Evolutionary conservation across 2,329 filamentous ascomycete genomes (phyloP).

Genomic region (Whalleya microplaca): DNA sequence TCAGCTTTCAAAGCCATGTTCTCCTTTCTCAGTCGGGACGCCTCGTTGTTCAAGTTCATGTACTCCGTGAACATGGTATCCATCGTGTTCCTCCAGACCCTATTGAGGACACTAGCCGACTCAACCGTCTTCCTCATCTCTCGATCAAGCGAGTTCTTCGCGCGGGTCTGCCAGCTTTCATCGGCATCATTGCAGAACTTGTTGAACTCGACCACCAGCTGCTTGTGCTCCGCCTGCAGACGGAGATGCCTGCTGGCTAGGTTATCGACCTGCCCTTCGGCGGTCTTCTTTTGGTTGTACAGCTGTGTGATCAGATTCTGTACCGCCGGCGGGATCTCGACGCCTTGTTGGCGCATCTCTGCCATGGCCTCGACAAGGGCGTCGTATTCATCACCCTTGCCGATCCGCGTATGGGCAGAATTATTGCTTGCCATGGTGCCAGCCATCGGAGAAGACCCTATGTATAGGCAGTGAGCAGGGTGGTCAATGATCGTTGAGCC

Average conservation of each 20-base stretch:
- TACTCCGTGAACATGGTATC: conserved; percentile 7
- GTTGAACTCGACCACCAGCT: conserved; percentile 4
- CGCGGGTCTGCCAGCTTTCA: not conserved
- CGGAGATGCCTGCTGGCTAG: not conserved
- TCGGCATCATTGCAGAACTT: not conserved
- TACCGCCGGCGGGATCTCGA: not conserved
- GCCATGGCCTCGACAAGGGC: conserved; percentile 4
- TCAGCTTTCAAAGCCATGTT: not conserved
- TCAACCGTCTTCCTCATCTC: conserved; percentile 4
- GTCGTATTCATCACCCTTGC: not conserved
- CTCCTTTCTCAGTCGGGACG: not conserved
- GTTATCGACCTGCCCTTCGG: not conserved
- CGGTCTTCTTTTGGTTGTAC: not conserved
- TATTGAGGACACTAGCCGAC: not conserved
- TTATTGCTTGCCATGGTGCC: too few species aligned
- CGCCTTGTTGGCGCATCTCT: conserved; percentile 2
- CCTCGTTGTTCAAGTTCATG: conserved; percentile 2
- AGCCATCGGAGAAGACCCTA: too few species aligned
- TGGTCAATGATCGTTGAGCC: too few species aligned
- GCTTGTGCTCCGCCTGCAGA: conserved; percentile 1
- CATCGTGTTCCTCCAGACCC: not conserved
- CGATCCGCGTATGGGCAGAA: too few species aligned
- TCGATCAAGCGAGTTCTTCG: not conserved
- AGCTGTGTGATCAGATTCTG: not conserved
- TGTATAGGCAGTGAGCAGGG: too few species aligned